These are phyloP conservation scores for Penicillium flavigenum DNA, from an alignment of 495 filamentous ascomycete species.

Conservation along the genomic window DNA sequence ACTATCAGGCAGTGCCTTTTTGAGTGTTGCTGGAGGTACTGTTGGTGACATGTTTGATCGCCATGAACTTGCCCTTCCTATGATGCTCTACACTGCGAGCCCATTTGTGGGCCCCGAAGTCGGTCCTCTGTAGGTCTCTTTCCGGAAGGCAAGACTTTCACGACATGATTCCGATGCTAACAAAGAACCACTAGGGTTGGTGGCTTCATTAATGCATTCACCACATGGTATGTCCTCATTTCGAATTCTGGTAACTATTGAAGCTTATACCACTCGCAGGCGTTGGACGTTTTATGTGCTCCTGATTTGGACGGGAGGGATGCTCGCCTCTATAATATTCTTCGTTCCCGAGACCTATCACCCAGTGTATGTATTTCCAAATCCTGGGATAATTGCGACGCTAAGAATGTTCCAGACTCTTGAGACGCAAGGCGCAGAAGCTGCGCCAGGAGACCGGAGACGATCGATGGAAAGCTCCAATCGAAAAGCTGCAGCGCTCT, in stretches of 20 bases:
- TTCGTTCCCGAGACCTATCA: conserved; percentile 93
- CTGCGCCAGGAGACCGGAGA: conserved; percentile 78
- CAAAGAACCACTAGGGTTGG: conserved; percentile 38
- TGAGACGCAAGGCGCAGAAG: conserved; percentile 69
- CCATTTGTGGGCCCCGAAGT: conserved; percentile 71
- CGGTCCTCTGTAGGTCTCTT: conserved; percentile 45
- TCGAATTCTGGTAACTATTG: neutral
- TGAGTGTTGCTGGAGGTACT: conserved; percentile 87
- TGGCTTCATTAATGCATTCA: conserved; percentile 76
- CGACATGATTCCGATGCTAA: neutral
- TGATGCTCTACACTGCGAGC: conserved; percentile 76
- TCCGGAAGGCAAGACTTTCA: too few species aligned
- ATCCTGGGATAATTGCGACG: neutral
- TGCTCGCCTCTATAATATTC: conserved; percentile 61
- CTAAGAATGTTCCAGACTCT: conserved; percentile 53
- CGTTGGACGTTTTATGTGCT: conserved; percentile 90
- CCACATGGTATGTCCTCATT: conserved; percentile 56
- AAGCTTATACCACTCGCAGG: conserved; percentile 33
- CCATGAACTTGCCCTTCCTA: conserved; percentile 69
- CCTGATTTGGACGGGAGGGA: conserved; percentile 71
- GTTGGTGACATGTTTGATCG: conserved; percentile 85
- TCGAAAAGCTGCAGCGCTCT: conserved; percentile 73
- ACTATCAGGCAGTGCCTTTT: conserved; percentile 80
- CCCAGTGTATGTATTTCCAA: conserved; percentile 48
- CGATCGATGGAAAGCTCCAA: conserved; percentile 71